Base-by-base conservation (phyloP, 805 yeast species). In the Yamadazyma laniorum region DNA sequence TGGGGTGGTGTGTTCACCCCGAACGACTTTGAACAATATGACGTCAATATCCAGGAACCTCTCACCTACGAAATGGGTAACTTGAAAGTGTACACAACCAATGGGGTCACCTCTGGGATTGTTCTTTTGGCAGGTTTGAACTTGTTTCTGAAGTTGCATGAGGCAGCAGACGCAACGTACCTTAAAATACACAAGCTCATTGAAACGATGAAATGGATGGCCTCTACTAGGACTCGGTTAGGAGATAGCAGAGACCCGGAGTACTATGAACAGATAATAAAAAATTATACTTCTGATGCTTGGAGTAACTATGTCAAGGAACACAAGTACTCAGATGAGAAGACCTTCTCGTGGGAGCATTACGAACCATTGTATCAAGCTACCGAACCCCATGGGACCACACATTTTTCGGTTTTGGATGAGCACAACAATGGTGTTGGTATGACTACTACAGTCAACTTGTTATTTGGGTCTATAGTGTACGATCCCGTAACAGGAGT, bases 131-230 rank as follows among this genome's bases (percentile, higher is more conserved):
- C 89, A 2, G 97, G 95, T 0, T 63, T 91, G 32, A 77, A 79
- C 32, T 75, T 88, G 21, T 68, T 84, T 63, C 73, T 79, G 44
- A 59, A 58, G 19, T 43, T 61, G 3, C 54, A 58, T 13, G 37
- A 47, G n/a, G 15, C 40, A 1, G 11, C 27, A 3, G 65, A 59
- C 29, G 47, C 46, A 9, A 37, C 39, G 7, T 53, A 48, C 4
- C 38, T 74, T 9, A 70, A 75, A 11, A 66, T 80, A 2, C 97
- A 86, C 52, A 70, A 85, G 39, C 55, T 88, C 6, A 65, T 88
- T 8, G 99, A 91, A 61, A 65, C 85, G 3, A 87, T 91, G 95
- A 91, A 91, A 60, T 91, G 96, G 96, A 75, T 88, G 76, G 86
- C 90, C 0, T 74, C 91, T 9, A 91, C 83, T 0, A 72, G 97